Conservation (phyloP, 73 alveolate species). For the Uronychia setigera region DNA sequence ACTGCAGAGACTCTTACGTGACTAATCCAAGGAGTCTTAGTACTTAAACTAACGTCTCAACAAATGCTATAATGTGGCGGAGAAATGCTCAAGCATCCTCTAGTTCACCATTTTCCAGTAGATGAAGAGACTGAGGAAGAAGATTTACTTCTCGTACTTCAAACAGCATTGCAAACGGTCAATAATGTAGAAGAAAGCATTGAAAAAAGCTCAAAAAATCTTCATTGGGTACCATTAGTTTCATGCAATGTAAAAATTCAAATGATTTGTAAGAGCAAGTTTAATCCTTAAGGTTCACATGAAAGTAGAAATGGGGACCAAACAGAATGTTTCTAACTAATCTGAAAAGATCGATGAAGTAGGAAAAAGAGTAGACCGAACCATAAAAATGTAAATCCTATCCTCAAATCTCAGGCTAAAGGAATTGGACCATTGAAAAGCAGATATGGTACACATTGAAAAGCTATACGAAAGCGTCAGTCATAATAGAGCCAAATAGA, state of each 20-base stretch:
- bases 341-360: background rate
- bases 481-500: constrained; percentile 18
- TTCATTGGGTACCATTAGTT: background rate
- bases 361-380: background rate
- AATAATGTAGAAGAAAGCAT: background rate
- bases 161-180: background rate
- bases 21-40: constrained; percentile 15
- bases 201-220: background rate
- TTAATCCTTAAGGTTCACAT: background rate
- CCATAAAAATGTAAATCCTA: background rate
- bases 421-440: constrained; percentile 19
- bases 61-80: constrained; percentile 6
- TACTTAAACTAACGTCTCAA: background rate
- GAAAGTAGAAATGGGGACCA: background rate
- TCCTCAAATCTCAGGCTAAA: constrained; percentile 23
- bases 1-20: constrained; percentile 7
- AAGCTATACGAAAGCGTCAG: constrained; percentile 18
- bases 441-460: constrained; percentile 16
- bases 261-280: background rate
- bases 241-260: background rate
- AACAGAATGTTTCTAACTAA: background rate
- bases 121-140: background rate
- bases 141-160: background rate
- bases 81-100: background rate
- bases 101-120: background rate